Evolutionary conservation across 805 yeast species (phyloP), one percentile per base, ranked within the genome.

Genomic region (Tetrapisispora namnaoensis): DNA sequence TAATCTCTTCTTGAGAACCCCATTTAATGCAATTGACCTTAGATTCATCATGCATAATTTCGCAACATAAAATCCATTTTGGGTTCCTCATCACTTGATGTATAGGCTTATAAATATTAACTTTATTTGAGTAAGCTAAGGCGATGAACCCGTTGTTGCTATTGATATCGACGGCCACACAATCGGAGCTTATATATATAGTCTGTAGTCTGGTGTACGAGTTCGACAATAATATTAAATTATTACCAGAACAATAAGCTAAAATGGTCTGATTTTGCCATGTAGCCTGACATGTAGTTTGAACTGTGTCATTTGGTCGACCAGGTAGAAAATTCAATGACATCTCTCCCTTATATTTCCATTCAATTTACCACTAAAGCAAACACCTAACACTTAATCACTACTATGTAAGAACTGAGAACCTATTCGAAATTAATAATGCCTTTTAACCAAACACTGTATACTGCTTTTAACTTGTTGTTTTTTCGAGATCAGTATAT

Each of bases 241-340:
- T 88, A 67, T 88, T 88, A 0, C 96, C 97, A 1, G 96, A 86
- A 50, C 89, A 85, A 62, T 91, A 91, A 1, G 80, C 80, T 34
- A 85, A 67, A 2, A 88, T 65, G 46, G 79, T 76, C 51, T 78
- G 79, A 11, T 72, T 71, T 48, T 78, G 79, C 95, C 95, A 88
- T 37, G 69, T 67, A 7, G 73, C 76, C 51, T 80, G 82, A 38
- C 78, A 70, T 22, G 80, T 75, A 0, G 87, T 70, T 54, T 76
- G 77, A 14, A 70, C 71, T 1, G 77, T 62, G 42, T 70, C 65
- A 61, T 82, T 84, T 18, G 93, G 93, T 60, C 86, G 86, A 1
- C 97, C 97, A 2, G 96, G 96, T 42, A 86, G 77, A 59, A 85
- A 82, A 50, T 79, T 79, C 48, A 85, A 64, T 5, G 83, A 71